Conservation (phyloP, 306 rosid species). For the Castanea mollissima region DNA sequence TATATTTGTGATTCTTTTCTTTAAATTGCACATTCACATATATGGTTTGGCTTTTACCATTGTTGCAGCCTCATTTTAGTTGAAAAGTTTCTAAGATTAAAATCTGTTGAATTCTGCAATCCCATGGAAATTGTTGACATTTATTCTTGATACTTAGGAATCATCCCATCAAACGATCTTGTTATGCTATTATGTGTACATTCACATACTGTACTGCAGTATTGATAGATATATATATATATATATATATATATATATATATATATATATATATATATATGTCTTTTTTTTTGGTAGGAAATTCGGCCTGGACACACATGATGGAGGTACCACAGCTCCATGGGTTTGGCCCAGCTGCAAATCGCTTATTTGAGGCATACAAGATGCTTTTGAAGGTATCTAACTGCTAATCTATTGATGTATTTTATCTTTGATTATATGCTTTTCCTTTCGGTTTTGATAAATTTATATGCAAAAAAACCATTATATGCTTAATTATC, state of each 20-base stretch:
- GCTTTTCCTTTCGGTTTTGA: not conserved
- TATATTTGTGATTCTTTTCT: not conserved
- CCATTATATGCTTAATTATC: too few relatives aligned
- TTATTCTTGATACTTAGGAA: not conserved
- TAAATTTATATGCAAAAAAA: too few relatives aligned
- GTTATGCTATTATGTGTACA: not conserved
- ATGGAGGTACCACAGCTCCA: conserved; percentile 99
- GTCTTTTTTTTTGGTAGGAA: conserved; percentile 51
- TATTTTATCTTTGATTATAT: not conserved
- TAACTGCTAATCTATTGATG: not conserved
- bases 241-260: too few relatives aligned
- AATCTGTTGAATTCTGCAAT: not conserved
- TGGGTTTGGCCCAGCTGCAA: conserved; percentile 98
- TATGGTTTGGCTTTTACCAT: not conserved
- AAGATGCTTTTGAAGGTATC: conserved; percentile 92
- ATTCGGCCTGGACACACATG: conserved; percentile 99
- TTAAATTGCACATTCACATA: not conserved
- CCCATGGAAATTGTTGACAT: not conserved
- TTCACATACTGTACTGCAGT: not conserved
- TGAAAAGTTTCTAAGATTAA: not conserved
- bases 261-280: not conserved
- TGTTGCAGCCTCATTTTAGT: conserved; percentile 5
- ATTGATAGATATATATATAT: not conserved
- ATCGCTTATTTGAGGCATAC: conserved; percentile 90
- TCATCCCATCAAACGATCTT: not conserved